These are phyloP conservation scores for Camelina neglecta DNA, from an alignment of 345 rosid genomes.

Conservation along the genomic window DNA sequence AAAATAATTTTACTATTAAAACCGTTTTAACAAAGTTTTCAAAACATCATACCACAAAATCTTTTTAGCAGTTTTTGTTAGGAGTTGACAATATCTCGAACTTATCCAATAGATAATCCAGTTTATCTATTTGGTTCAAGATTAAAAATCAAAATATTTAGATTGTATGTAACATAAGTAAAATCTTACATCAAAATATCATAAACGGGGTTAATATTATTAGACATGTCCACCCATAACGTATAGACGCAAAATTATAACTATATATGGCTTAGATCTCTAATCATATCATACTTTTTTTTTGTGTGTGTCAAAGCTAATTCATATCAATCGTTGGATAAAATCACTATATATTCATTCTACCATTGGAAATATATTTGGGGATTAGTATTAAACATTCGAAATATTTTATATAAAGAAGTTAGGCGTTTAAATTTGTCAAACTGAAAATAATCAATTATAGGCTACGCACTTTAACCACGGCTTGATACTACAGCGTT, in stretches of 20 bases:
- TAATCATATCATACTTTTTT: background rate
- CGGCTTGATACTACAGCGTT: constrained; percentile 28
- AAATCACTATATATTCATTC: constrained; percentile 1
- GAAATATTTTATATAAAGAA: constrained; percentile 1
- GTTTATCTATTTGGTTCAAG: no score
- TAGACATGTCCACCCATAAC: background rate
- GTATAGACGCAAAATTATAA: background rate
- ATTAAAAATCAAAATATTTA: no score
- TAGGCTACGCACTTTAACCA: constrained; percentile 23
- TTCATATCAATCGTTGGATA: background rate
- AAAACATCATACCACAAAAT: no score
- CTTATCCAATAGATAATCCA: no score
- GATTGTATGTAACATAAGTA: no score
- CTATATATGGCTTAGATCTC: background rate
- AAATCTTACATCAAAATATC: no score
- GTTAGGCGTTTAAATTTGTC: constrained; percentile 28
- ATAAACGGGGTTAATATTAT: background rate
- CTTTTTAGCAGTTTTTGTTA: no score
- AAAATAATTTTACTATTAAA: no score
- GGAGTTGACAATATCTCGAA: no score
- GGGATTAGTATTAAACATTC: constrained; percentile 4
- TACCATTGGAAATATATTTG: background rate
- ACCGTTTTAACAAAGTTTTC: no score
- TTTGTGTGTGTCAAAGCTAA: no score
- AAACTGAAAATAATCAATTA: constrained; percentile 6